Conservation (phyloP, 371 early-diverging fungal genomes). For the Zopfochytrium polystomum region DNA sequence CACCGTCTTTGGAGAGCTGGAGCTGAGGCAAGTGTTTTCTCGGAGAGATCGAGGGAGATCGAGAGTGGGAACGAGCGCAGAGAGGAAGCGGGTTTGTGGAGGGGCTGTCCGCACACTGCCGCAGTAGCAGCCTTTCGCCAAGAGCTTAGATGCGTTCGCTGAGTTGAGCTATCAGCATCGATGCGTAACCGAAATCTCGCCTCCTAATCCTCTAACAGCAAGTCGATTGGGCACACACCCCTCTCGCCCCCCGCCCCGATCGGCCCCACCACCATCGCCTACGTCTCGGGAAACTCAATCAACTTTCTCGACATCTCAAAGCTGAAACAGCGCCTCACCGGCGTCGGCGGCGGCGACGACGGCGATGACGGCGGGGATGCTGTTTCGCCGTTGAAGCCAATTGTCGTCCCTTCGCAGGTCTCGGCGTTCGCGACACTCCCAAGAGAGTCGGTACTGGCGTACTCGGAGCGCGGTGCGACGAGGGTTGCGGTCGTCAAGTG, state of each 20-base stretch:
- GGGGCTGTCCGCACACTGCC: too few relatives aligned
- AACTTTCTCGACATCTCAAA: slow-evolving; percentile 35
- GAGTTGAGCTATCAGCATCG: too few relatives aligned
- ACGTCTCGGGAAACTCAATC: slow-evolving; percentile 46
- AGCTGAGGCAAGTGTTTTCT: slow-evolving; percentile 29
- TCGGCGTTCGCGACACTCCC: slow-evolving; percentile 41
- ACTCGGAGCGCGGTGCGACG: slow-evolving; percentile 37
- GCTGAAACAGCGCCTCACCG: neutral
- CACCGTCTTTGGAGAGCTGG: slow-evolving; percentile 41
- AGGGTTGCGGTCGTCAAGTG: slow-evolving; percentile 40
- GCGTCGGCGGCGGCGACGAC: too few relatives aligned
- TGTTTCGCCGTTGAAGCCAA: slow-evolving; percentile 19
- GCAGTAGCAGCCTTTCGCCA: too few relatives aligned
- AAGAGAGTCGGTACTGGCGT: slow-evolving; percentile 41
- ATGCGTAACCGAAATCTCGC: too few relatives aligned
- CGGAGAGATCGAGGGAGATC: neutral
- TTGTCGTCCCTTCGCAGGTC: slow-evolving; percentile 38
- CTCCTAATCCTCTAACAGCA: too few relatives aligned
- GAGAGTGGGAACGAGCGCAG: too few relatives aligned
- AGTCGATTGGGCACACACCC: slow-evolving; percentile 44
- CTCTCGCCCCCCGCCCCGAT: slow-evolving; percentile 30
- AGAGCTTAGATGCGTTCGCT: too few relatives aligned
- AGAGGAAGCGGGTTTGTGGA: too few relatives aligned
- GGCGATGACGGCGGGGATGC: too few relatives aligned
- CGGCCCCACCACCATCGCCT: slow-evolving; percentile 30